Evolutionary conservation across 2,329 filamentous ascomycete species (phyloP).

Genomic region (Rutstroemia sp.): DNA sequence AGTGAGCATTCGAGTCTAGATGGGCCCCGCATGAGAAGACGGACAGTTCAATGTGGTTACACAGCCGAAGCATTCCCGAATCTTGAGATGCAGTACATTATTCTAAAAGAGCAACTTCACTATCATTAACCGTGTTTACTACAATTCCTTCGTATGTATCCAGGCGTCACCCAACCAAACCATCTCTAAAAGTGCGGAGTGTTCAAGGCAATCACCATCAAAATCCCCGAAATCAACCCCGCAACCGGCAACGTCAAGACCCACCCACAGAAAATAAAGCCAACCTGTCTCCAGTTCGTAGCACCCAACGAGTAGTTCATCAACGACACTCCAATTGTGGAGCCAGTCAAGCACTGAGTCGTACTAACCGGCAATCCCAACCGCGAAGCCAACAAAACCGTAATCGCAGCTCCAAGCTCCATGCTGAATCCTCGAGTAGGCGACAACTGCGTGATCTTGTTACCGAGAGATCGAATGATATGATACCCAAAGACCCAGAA

Average conservation of each 20-base stretch:
- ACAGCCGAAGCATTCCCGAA: no score
- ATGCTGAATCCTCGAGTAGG: conserved; percentile 55
- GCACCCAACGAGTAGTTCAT: conserved; percentile 65
- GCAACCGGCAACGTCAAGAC: conserved; percentile 30
- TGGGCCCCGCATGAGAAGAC: no score
- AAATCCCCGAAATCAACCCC: conserved; percentile 8
- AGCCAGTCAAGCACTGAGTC: conserved; percentile 74
- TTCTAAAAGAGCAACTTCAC: not conserved
- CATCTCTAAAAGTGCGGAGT: not conserved
- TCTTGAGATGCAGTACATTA: no score
- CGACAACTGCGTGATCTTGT: conserved; percentile 26
- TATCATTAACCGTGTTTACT: not conserved
- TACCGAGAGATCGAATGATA: conserved; percentile 45
- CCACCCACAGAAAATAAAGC: conserved; percentile 58
- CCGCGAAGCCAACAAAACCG: conserved; percentile 64
- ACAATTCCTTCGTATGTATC: not conserved
- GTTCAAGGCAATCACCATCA: conserved; percentile 9
- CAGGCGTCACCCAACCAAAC: not conserved
- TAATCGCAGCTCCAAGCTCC: conserved; percentile 73
- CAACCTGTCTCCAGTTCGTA: conserved; percentile 69
- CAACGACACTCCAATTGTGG: conserved; percentile 67
- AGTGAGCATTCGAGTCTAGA: no score
- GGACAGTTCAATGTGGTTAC: no score
- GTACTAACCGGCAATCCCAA: conserved; percentile 68
- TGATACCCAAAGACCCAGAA: conserved; percentile 72